These are phyloP conservation scores for Exophiala aquamarina DNA, from an alignment of 2,329 filamentous ascomycete species.

Conservation along the genomic window DNA sequence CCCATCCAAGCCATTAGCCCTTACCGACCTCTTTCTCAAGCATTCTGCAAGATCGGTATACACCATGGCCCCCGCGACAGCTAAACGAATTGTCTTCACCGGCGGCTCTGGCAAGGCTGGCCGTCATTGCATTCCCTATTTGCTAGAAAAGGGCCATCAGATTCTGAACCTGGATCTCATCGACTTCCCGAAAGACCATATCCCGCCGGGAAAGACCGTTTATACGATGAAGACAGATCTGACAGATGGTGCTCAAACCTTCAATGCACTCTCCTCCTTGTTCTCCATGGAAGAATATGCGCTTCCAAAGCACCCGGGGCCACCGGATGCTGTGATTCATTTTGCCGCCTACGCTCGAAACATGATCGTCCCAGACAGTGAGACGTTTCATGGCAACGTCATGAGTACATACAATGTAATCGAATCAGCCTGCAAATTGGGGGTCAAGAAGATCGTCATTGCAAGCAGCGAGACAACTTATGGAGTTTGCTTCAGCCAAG, in stretches of 20 bases:
- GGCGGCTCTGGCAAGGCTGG: conserved; percentile 59
- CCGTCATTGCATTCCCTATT: conserved; percentile 54
- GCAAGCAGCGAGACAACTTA: conserved; percentile 62
- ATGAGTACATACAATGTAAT: conserved; percentile 62
- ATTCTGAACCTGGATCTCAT: conserved; percentile 58
- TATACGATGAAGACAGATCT: conserved; percentile 58
- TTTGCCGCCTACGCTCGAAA: conserved; percentile 61
- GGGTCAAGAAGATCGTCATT: conserved; percentile 62
- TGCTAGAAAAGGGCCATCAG: conserved; percentile 51
- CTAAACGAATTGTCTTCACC: conserved; percentile 52
- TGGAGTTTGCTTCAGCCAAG: conserved; percentile 62
- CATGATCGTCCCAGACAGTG: conserved; percentile 62
- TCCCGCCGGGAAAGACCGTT: conserved; percentile 43
- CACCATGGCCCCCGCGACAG: conserved; percentile 19
- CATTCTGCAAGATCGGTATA: neutral
- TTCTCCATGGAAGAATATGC: conserved; percentile 55
- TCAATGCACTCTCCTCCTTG: conserved; percentile 57
- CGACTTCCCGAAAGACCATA: conserved; percentile 35
- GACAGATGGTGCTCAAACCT: conserved; percentile 56
- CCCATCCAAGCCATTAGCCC: neutral
- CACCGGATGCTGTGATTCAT: conserved; percentile 63
- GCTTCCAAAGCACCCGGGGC: conserved; percentile 38
- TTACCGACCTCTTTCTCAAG: neutral
- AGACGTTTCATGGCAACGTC: conserved; percentile 58
- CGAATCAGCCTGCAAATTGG: conserved; percentile 62